Evolutionary conservation across 257 asterid species (phyloP), one percentile per base, ranked within the genome.

Genomic region (Forsythia suspensa): DNA sequence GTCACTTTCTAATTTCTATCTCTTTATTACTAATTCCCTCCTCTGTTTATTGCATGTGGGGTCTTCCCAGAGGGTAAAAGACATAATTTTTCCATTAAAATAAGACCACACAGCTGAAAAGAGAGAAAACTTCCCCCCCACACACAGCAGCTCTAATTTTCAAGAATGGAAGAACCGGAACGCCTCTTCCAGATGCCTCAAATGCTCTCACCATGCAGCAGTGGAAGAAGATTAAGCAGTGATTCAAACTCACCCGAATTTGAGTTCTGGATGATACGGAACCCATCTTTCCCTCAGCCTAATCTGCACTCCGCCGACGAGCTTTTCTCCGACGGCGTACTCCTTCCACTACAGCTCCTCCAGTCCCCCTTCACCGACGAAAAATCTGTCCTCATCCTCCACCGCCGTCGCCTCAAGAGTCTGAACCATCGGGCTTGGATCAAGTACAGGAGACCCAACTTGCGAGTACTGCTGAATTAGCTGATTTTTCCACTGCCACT

Each of bases 241-340:
- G 87, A 82, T 18, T 71, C 90, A 0, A 86, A 78, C 21, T 95
- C 99, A 4, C 98, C 98, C 8, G 99, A 95, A 75, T 95, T 95
- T 68, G 99, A 95, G 84, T 95, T 95, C 55, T 93, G 97, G 97
- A 88, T 88, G 92, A 84, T 88, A 69, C 82, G 91, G 13, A 91
- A 92, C 81, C 97, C 93, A 0, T 87, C 96, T 10, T 88, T 82
- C 39, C 97, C 97, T 0, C 91, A 82, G 77, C 96, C 95, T 3
- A 84, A 88, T 59, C 92, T 90, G 55, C 93, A 83, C 74, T 88
- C 97, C 24, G 99, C 99, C 72, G 99, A 93, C 79, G 89, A 95
- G 83, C 92, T 95, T 78, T 95, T 95, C 91, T 90, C 97, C 81
- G 86, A 63, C 69, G 99, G 99, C 77, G 85, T 95, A 43, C 88